phyloP scores from a whole-genome alignment of 345 rosid species.

The Bruguiera sexangula region DNA sequence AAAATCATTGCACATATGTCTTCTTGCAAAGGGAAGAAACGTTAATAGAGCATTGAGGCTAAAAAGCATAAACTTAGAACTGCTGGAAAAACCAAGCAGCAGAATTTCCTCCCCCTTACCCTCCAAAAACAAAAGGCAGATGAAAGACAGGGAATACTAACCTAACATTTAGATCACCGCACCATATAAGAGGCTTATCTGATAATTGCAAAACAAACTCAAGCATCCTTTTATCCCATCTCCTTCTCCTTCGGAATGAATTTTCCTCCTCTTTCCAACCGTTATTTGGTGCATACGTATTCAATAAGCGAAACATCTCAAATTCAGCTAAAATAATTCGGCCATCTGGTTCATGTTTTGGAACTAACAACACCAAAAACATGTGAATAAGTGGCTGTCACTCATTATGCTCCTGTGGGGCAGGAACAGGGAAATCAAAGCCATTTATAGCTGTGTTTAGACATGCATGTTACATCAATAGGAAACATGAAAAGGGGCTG shows the following conservation, averaged over 20 bases:
- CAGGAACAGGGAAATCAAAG: not conserved
- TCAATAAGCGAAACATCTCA: constrained; percentile 62
- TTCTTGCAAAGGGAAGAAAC: constrained; percentile 3
- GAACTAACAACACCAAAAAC: constrained; percentile 41
- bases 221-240: constrained; percentile 85
- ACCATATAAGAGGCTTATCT: constrained; percentile 92
- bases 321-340: constrained; percentile 92
- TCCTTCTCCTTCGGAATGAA: constrained; percentile 86
- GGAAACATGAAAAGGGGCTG: not conserved
- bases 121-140: not conserved
- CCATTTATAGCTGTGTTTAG: not conserved
- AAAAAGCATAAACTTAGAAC: not conserved
- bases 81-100: not conserved
- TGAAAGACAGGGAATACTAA: constrained; percentile 14
- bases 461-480: not conserved
- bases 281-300: constrained; percentile 91
- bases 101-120: not conserved
- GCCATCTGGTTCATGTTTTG: constrained; percentile 91
- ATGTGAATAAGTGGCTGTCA: constrained; percentile 8
- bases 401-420: not conserved
- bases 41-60: not conserved
- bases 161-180: constrained; percentile 98
- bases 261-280: constrained; percentile 99
- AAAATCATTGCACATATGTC: not conserved
- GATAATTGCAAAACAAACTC: constrained; percentile 64